phyloP scores from a whole-genome alignment of 1,139 yeast genomes.

The Pichia sp. region DNA sequence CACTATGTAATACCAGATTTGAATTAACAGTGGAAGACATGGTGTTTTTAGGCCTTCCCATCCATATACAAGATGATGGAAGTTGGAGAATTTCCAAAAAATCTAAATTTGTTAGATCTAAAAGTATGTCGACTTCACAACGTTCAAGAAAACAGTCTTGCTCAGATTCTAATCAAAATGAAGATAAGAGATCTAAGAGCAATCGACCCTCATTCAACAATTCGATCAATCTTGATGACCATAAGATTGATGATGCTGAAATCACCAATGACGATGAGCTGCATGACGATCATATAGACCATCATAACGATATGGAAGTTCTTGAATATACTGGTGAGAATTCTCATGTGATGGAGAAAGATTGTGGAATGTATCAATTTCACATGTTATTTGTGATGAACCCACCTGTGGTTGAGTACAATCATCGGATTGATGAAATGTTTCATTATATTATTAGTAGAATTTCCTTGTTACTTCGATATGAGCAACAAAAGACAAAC shows the following conservation, averaged over 20 bases:
- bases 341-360: conserved; percentile 23
- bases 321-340: conserved; percentile 12
- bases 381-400: conserved; percentile 85
- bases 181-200: conserved; percentile 21
- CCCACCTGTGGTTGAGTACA: conserved; percentile 81
- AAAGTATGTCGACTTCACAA: conserved; percentile 24
- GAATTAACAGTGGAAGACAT: conserved; percentile 83
- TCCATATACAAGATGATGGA: conserved; percentile 74
- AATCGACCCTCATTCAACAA: background rate
- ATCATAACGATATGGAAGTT: conserved; percentile 3
- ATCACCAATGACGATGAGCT: conserved; percentile 7
- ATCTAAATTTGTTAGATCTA: conserved; percentile 19
- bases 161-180: conserved; percentile 17
- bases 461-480: conserved; percentile 65
- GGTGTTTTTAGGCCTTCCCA: conserved; percentile 79
- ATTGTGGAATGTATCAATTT: conserved; percentile 64
- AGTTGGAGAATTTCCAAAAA: conserved; percentile 55
- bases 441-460: conserved; percentile 77
- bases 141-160: conserved; percentile 26
- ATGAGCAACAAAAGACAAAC: conserved; percentile 76
- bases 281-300: conserved; percentile 15
- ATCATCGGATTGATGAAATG: conserved; percentile 78
- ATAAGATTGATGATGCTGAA: conserved; percentile 10
- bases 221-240: background rate
- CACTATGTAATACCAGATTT: conserved; percentile 79